Evolutionary conservation across 1,284 basidiomycete genomes (phyloP), one percentile per base, ranked within the genome.

Genomic region (Boletus mariae): DNA sequence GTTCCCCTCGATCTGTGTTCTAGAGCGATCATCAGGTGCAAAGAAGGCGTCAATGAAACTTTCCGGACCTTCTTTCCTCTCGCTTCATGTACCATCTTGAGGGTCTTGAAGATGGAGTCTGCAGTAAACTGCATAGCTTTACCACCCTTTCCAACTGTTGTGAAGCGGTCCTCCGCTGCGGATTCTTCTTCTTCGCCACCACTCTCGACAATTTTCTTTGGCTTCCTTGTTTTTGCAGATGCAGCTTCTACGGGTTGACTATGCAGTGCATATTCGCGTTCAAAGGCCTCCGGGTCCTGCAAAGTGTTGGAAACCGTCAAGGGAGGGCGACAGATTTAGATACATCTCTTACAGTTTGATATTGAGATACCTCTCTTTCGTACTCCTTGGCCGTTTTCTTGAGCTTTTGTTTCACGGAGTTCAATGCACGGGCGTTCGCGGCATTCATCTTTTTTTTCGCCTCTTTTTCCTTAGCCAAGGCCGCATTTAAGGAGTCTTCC

Each of bases 391-490:
- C 67, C 31, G 88, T 81, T 76, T 96, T 98, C 74, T 92, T 95
- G 57, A 98, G 79, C 71, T 96, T 98, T 75, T 98, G 95, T 76
- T 95, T 98, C 85, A 98, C 93, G 26, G 90, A 90, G 61, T 94
- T 98, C 64, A 98, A 80, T 1, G 94, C 94, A 69, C 93, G 94
- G 46, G 94, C 91, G 68, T 96, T 96, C 59, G 83, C 89, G 1
- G 94, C 92, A 63, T 96, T 96, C 89, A 97, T 94, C 78, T 98
- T 99, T 77, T 98, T 98, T 73, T 88, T 87, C 3, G 90, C 82
- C 58, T 94, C 85, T 72, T 96, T 96, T 72, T 96, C 94, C 67
- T 90, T 89, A 25, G 87, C 80, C 44, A 92, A 73, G 4, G 93
- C 86, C 37, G 74, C 75, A 61, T 82, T 89, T 62, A 98, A 76